A percentile compares a stretch with the other conserved stretches of the same genome.
These are phyloP conservation scores for Escovopsis sp. DNA, from an alignment of 2,329 filamentous ascomycete species.

Conservation along the genomic window DNA sequence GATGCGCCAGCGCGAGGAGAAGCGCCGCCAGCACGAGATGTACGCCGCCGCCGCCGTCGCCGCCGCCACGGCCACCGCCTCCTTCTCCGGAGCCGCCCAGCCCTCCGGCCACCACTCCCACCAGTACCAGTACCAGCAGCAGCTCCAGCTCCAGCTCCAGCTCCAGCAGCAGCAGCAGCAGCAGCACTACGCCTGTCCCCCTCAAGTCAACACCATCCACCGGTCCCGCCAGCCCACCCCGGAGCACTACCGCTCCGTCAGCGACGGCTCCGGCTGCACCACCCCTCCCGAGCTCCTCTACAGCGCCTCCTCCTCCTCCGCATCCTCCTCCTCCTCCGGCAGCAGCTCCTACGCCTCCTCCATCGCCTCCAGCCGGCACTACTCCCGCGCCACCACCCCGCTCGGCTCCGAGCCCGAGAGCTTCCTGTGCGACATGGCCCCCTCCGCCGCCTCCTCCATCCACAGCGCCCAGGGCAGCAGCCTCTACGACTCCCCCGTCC, in stretches of 20 bases:
- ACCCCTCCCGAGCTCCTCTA: slow-evolving; percentile 34
- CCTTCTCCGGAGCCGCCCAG: no score
- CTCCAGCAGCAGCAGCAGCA: slow-evolving; percentile 23
- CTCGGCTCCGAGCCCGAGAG: slow-evolving; percentile 28
- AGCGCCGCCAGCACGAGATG: slow-evolving; percentile 23
- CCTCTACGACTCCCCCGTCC: slow-evolving; percentile 34
- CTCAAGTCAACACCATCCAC: slow-evolving; percentile 28
- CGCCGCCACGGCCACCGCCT: no score
- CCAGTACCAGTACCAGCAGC: slow-evolving; percentile 19
- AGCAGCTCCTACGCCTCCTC: slow-evolving; percentile 35
- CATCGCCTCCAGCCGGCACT: slow-evolving; percentile 29
- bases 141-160: slow-evolving; percentile 11
- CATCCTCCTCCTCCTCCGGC: slow-evolving; percentile 32
- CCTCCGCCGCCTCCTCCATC: no score
- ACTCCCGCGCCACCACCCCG: slow-evolving; percentile 33
- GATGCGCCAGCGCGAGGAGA: slow-evolving; percentile 32
- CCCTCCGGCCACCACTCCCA: no score
- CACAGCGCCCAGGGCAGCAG: slow-evolving; percentile 22
- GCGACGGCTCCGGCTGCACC: slow-evolving; percentile 20
- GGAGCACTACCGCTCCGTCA: slow-evolving; percentile 24
- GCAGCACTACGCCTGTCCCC: slow-evolving; percentile 14
- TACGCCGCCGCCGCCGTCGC: slow-evolving; percentile 14
- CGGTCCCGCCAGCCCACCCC: slow-evolving; percentile 25
- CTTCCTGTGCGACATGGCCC: slow-evolving; percentile 16
- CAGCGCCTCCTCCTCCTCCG: slow-evolving; percentile 33